Evolutionary conservation across 768 basidiomycete species (phyloP), one percentile per base, ranked within the genome.

Genomic region (Termitomyces sp.): DNA sequence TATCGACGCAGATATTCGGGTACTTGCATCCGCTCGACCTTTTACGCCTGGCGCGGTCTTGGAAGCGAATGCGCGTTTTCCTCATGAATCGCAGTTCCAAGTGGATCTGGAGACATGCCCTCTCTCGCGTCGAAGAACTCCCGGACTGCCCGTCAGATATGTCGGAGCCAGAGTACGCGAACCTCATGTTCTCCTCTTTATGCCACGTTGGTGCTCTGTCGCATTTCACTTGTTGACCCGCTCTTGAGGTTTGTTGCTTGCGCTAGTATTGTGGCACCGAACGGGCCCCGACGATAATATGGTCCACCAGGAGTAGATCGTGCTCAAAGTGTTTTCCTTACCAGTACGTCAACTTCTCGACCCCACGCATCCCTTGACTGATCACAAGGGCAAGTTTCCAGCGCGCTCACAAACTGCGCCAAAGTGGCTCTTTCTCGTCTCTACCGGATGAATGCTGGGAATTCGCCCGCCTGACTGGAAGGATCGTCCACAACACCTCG

Each of bases 21-120:
- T 71, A 74, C 48, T 67, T 82, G 42, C 68, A 70, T 45, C 81
- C 80, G 5, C 50, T 75, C 31, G 80, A 81, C 63, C 60, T 81
- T 28, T 64, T 81, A 36, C 72, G 74, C 54, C 68, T 81, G 29
- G 64, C 78, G 22, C 75, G 77, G 47, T 78, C 78, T 5, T 70
- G 72, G 24, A 78, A 74, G 61, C 69, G 68, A 46, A 72, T 81
- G 13, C 74, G 76, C 51, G 64, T 51, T 16, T 65, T 80, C 45
- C 72, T 82, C 20, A 73, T 78, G 71, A 72, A 68, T 56, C 71
- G 69, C n/a, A 72, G 70, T 28, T 69, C 77, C 1, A 64, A 62
- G 29, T 72, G 68, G 28, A 69, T 81, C 20, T 80, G 80, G 80
- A 73, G 70, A 55, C 63, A 68, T 34, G 69, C 79, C 18, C 70